Evolutionary conservation across 768 basidiomycete species (phyloP).

Genomic region (Rhodotorula graminis): DNA sequence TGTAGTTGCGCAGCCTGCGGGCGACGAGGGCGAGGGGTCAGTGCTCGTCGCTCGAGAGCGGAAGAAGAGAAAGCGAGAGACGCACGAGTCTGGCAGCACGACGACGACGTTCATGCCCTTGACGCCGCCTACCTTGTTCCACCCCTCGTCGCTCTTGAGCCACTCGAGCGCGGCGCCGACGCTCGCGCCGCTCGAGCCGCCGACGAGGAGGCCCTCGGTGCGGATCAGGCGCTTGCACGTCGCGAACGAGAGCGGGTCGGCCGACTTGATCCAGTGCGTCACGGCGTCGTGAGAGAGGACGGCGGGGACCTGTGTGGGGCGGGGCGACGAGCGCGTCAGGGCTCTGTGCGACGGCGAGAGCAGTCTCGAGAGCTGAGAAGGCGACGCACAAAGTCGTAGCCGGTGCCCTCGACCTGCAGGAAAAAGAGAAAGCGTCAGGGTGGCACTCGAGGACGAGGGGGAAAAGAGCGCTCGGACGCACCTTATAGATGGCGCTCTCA

Average conservation of each 20-base stretch:
- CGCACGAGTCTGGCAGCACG: slow-evolving; percentile 82
- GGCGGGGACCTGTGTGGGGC: slow-evolving; percentile 56
- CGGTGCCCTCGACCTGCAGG: slow-evolving; percentile 78
- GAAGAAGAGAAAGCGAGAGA: slow-evolving; percentile 14
- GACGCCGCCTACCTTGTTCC: slow-evolving; percentile 56
- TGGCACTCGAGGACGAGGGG: too few relatives aligned
- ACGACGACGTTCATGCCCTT: slow-evolving; percentile 82
- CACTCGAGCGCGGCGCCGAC: slow-evolving; percentile 71
- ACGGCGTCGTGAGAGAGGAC: slow-evolving; percentile 71
- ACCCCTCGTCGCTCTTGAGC: slow-evolving; percentile 66
- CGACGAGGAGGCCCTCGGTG: slow-evolving; percentile 80
- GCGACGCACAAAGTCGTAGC: slow-evolving; percentile 49
- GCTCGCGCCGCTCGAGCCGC: slow-evolving; percentile 86
- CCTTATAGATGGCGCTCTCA: slow-evolving; percentile 57
- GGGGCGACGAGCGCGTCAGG: background rate
- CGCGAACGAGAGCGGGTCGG: slow-evolving; percentile 72
- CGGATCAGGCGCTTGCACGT: slow-evolving; percentile 72
- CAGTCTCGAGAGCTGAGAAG: background rate
- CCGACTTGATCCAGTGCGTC: slow-evolving; percentile 70
- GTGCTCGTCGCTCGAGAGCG: background rate
- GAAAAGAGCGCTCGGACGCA: background rate
- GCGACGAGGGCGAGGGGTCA: too few relatives aligned
- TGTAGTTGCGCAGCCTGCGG: slow-evolving; percentile 42
- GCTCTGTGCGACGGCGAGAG: too few relatives aligned
- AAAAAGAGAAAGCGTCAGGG: too few relatives aligned